Percentiles rank a stretch among this genome's conserved stretches.
Conservation (phyloP, 805 yeast genomes). For the Metschnikowia santaceciliae region DNA sequence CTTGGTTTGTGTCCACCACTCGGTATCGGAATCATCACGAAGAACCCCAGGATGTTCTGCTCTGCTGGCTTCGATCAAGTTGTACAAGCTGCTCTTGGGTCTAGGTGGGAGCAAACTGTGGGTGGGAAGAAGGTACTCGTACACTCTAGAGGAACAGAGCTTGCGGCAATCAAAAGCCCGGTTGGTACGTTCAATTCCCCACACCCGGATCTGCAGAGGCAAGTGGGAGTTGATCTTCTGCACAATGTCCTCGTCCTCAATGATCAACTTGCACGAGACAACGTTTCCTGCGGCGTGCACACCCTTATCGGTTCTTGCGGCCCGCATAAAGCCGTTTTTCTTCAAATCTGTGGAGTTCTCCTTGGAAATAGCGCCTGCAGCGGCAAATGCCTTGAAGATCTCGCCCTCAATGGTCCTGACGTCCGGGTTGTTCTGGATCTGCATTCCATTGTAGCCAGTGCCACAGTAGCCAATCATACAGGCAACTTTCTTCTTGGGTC, state of each 20-base stretch:
- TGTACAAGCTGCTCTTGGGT: constrained; percentile 63
- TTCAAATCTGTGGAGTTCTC: constrained; percentile 87
- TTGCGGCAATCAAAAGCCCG: constrained; percentile 92
- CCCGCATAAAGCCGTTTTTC: constrained; percentile 82
- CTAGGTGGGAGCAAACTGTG: constrained; percentile 89
- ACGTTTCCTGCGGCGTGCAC: constrained; percentile 98
- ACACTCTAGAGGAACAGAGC: constrained; percentile 92
- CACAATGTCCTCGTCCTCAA: constrained; percentile 74
- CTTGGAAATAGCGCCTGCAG: constrained; percentile 83
- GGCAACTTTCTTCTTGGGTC: constrained; percentile 88
- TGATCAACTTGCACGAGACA: constrained; percentile 74
- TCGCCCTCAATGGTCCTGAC: constrained; percentile 88
- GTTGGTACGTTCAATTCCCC: constrained; percentile 90
- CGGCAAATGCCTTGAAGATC: constrained; percentile 73
- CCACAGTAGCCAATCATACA: constrained; percentile 93
- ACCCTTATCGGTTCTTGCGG: constrained; percentile 90
- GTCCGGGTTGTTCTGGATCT: constrained; percentile 72
- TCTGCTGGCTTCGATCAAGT: constrained; percentile 52
- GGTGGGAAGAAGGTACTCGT: constrained; percentile 91
- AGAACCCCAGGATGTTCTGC: constrained; percentile 54
- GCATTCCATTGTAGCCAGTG: constrained; percentile 96
- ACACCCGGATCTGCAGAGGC: constrained; percentile 84
- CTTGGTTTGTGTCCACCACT: constrained; percentile 48
- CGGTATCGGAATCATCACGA: constrained; percentile 64
- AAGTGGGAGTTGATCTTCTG: constrained; percentile 67